These are phyloP conservation scores for Aspergillus hancockii DNA, from an alignment of 495 filamentous ascomycete genomes.

Conservation along the genomic window DNA sequence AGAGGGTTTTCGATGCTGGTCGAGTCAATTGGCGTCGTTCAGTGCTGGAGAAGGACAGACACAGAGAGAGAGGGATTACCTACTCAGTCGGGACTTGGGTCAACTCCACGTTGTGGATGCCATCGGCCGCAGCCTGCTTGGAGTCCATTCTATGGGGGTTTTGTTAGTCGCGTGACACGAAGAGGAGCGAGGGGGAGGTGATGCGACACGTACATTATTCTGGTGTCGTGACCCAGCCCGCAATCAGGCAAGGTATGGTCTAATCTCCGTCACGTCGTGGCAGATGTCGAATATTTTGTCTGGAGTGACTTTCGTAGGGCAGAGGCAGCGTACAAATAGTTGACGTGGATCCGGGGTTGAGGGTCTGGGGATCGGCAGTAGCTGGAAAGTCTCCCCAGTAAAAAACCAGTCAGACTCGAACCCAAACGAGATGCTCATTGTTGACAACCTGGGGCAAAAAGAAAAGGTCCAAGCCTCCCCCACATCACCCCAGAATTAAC, in stretches of 20 bases:
- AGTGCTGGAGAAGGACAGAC: too few relatives aligned
- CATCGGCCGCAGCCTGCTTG: background rate
- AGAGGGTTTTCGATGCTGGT: slow-evolving; percentile 60
- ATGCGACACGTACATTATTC: background rate
- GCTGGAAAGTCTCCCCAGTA: background rate
- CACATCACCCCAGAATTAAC: too few relatives aligned
- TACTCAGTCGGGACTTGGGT: background rate
- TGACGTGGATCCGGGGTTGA: background rate
- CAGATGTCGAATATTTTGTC: background rate
- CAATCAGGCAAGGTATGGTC: background rate
- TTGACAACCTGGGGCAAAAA: too few relatives aligned
- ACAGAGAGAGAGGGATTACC: background rate
- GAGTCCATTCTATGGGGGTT: background rate
- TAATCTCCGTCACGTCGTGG: background rate
- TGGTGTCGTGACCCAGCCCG: background rate
- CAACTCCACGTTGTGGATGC: background rate
- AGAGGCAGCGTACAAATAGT: background rate
- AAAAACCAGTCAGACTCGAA: too few relatives aligned
- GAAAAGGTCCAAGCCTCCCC: background rate
- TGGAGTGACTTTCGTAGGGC: background rate
- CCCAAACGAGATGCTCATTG: too few relatives aligned
- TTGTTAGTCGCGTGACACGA: background rate
- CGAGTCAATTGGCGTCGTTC: too few relatives aligned
- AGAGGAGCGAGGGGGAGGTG: background rate
- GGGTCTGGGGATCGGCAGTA: background rate